phyloP scores from a whole-genome alignment of 257 asterid genomes.

The Jacaranda mimosifolia region DNA sequence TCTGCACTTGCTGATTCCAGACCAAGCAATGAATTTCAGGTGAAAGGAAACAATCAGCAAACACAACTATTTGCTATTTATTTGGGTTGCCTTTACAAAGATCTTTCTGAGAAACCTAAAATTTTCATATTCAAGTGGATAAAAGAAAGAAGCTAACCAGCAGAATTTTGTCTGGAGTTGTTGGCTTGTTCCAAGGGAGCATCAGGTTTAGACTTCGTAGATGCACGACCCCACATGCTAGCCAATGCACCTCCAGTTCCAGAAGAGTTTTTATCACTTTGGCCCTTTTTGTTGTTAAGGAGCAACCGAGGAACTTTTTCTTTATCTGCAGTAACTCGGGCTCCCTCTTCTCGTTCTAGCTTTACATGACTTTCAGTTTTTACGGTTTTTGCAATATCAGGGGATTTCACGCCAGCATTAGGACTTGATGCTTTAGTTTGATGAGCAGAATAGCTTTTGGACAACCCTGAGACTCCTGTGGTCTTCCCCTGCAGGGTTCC shows the following conservation, averaged over 20 bases:
- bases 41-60: constrained; percentile 27
- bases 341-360: constrained; percentile 45
- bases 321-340: constrained; percentile 54
- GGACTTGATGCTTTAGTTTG: constrained; percentile 50
- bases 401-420: constrained; percentile 43
- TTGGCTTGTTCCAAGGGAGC: constrained; percentile 50
- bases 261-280: constrained; percentile 64
- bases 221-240: constrained; percentile 93
- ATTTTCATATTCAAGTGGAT: constrained; percentile 19
- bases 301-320: constrained; percentile 58
- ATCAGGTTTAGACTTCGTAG: constrained; percentile 67
- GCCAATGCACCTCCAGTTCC: constrained; percentile 75
- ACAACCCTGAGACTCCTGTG: constrained; percentile 52
- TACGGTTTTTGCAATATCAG: constrained; percentile 48
- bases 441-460: constrained; percentile 45
- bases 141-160: constrained; percentile 59
- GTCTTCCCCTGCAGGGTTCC: constrained; percentile 54
- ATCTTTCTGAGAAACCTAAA: constrained; percentile 6
- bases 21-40: constrained; percentile 22
- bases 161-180: constrained; percentile 48
- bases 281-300: constrained; percentile 59
- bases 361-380: constrained; percentile 53
- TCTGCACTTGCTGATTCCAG: constrained; percentile 65
- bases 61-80: constrained; percentile 18
- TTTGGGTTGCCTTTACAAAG: background rate